phyloP scores from a whole-genome alignment of 306 rosid genomes.

The Malus sylvestris region DNA sequence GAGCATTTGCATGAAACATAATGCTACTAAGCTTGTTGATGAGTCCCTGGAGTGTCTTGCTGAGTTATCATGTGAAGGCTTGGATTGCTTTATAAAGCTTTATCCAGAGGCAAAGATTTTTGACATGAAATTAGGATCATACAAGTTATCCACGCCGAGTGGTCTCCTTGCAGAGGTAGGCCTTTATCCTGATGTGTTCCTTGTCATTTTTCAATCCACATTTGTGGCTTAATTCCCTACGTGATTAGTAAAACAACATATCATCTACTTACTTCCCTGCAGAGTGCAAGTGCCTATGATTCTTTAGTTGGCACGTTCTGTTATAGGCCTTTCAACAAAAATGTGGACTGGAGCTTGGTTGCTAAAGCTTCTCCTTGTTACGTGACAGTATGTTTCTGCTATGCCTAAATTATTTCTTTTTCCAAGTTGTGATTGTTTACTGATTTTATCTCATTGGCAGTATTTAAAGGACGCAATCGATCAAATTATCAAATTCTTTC shows the following conservation, averaged over 20 bases:
- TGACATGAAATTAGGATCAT: constrained; percentile 77
- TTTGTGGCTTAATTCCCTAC: constrained; percentile 7
- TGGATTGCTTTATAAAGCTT: constrained; percentile 70
- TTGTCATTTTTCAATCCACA: background rate
- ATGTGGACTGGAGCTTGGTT: constrained; percentile 95
- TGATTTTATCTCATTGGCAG: constrained; percentile 42
- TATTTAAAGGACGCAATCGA: constrained; percentile 77
- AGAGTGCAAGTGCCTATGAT: constrained; percentile 80
- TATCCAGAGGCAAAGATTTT: constrained; percentile 86
- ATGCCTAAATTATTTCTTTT: constrained; percentile 11
- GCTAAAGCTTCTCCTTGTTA: constrained; percentile 98
- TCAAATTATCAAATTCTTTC: constrained; percentile 76
- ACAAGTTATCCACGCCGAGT: constrained; percentile 74
- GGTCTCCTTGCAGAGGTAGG: constrained; percentile 91
- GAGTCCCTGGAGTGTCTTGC: constrained; percentile 66
- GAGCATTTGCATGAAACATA: constrained; percentile 75
- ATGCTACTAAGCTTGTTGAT: constrained; percentile 88
- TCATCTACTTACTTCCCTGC: constrained; percentile 28
- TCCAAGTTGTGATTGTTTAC: constrained; percentile 18
- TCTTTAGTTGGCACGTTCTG: constrained; percentile 70
- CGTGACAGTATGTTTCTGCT: constrained; percentile 66
- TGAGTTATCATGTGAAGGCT: constrained; percentile 86
- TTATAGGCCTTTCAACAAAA: constrained; percentile 70
- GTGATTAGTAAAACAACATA: constrained; percentile 3
- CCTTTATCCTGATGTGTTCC: constrained; percentile 10